These are phyloP conservation scores for Fragaria vesca DNA, from an alignment of 306 rosid genomes.

Conservation along the genomic window DNA sequence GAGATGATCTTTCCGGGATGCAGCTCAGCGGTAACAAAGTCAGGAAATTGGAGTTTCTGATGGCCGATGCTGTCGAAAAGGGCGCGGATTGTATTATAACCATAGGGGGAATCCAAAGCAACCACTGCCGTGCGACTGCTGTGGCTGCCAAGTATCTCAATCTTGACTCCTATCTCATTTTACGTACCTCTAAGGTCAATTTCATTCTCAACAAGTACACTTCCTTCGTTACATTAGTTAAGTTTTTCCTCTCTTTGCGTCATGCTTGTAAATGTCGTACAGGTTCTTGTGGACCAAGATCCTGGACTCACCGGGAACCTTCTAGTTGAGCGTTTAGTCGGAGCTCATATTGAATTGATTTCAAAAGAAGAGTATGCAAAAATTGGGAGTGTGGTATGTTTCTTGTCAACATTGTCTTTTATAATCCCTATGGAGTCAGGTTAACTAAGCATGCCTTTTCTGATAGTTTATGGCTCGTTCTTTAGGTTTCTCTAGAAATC, in stretches of 20 bases:
- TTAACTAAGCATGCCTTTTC: background rate
- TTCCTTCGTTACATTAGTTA: background rate
- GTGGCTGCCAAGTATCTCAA: slow-evolving; percentile 89
- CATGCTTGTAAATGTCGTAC: slow-evolving; percentile 3
- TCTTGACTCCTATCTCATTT: slow-evolving; percentile 77
- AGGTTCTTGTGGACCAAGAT: slow-evolving; percentile 70
- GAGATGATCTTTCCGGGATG: slow-evolving; percentile 94
- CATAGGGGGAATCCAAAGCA: slow-evolving; percentile 92
- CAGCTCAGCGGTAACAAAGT: slow-evolving; percentile 94
- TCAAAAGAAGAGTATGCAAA: slow-evolving; percentile 77
- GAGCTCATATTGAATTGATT: slow-evolving; percentile 74
- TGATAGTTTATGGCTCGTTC: too few relatives aligned
- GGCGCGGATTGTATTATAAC: slow-evolving; percentile 83
- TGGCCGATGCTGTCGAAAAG: slow-evolving; percentile 80
- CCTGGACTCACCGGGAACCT: slow-evolving; percentile 86
- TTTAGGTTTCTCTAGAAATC: background rate
- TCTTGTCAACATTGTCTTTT: background rate
- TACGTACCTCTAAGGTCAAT: slow-evolving; percentile 69
- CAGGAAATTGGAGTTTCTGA: slow-evolving; percentile 81
- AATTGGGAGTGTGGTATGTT: slow-evolving; percentile 72
- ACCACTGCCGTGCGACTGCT: slow-evolving; percentile 96
- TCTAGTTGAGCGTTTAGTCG: slow-evolving; percentile 83
- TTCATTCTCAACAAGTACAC: background rate
- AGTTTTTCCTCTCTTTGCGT: slow-evolving; percentile 1
- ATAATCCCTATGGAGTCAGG: background rate